phyloP scores from a whole-genome alignment of 306 rosid genomes.

The Vicia faba region DNA sequence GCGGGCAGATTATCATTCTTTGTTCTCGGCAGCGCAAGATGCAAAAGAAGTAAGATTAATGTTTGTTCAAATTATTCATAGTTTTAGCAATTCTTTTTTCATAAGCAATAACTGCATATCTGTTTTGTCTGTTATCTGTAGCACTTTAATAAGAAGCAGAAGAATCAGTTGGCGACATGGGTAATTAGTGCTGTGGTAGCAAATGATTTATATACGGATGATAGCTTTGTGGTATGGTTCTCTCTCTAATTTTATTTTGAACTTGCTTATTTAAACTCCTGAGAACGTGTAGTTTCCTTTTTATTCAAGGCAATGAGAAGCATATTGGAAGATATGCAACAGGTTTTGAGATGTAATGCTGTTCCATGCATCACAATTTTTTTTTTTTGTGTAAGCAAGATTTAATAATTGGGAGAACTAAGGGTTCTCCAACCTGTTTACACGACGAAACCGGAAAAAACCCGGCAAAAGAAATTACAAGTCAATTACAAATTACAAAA shows the following conservation, averaged over 20 bases:
- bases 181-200: slow-evolving; percentile 68
- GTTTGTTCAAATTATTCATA: background rate
- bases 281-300: slow-evolving; percentile 8
- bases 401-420: no score
- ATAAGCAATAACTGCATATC: no score
- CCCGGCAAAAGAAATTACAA: no score
- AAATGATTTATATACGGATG: slow-evolving; percentile 81
- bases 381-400: no score
- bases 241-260: slow-evolving; percentile 15
- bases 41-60: slow-evolving; percentile 58
- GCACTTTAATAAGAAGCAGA: slow-evolving; percentile 78
- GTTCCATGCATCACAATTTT: no score
- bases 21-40: slow-evolving; percentile 68
- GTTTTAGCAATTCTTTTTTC: background rate
- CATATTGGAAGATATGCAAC: slow-evolving; percentile 23
- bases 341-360: slow-evolving; percentile 34
- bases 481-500: no score
- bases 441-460: no score
- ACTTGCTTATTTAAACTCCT: slow-evolving; percentile 4
- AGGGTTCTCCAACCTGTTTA: no score
- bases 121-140: slow-evolving; percentile 40
- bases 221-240: slow-evolving; percentile 84
- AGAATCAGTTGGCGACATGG: slow-evolving; percentile 71
- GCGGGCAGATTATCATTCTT: slow-evolving; percentile 71
- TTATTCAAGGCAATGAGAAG: slow-evolving; percentile 30